Base-by-base conservation (phyloP, 139 green algal genomes). In the Micractinium conductrix region DNA sequence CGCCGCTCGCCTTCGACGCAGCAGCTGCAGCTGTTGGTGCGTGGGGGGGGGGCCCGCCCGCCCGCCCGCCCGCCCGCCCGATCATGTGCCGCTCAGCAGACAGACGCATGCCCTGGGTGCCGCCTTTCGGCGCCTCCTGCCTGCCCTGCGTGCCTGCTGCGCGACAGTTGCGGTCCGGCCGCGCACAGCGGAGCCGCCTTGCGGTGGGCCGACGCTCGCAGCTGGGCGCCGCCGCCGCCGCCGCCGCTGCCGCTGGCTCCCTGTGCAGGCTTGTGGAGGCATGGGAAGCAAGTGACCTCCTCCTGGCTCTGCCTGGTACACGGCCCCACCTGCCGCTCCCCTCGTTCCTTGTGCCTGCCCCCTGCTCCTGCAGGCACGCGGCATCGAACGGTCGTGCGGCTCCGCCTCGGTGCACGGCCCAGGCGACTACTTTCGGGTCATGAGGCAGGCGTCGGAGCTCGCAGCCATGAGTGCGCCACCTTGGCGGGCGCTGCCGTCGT, bases 341-440 rank as follows among this genome's bases (percentile, higher is more conserved):
- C 67, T 8, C 67, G 30, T 55, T 43, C 40, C 22, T 14, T 33
- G 9, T 45, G 33, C n/a, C n/a, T n/a, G n/a, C 14, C 72, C 44
- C 44, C 2, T 45, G 28, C 35, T 42, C 9, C 55, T 72, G 35
- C 76, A 83, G 62, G 78, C 60, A 7, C 45, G 71, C 21, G 62
- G 74, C 50, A 82, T 79, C 42, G 55, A 86, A 55, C 70, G 74
- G 68, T 60, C 35, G 30, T 72, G 78, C 24, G 78, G 68, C 35
- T n/a, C 67, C 24, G 86, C 81, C 40, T 80, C 62, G 24, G 81
- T 87, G 69, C 86, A 90, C 70, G 86, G 86, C 28, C 67, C 67
- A 8, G 69, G 75, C 24, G 86, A 90, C 4, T 90, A 87, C 78
- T 90, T 83, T 74, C 73, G 86, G 2, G 80, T 87, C 26, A 63